Base-by-base conservation (phyloP, 257 asterid genomes). In the Haberlea rhodopensis region DNA sequence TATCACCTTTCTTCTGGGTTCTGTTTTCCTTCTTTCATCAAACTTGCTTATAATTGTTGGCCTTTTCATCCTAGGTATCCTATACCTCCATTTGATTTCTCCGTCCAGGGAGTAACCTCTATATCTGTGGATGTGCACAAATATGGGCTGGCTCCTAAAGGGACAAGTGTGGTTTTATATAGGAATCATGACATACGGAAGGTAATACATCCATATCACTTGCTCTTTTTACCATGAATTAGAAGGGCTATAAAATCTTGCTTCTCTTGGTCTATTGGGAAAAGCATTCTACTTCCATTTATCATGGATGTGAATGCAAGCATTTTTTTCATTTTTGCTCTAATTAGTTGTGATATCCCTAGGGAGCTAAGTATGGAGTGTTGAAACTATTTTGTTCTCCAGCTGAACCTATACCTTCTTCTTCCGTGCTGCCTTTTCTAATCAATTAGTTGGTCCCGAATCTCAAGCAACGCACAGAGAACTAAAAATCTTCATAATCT, bases 91-190 rank as follows among this genome's bases (percentile, higher is more conserved):
- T 90, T 80, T 68, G 99, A 94, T 78, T 94, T 94, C 85, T 81
- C 95, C 43, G 95, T 90, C 63, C 71, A 76, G 73, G 99, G 99
- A 75, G 96, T 94, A 62, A 90, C 99, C 67, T 94, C 99, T 57
- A 80, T 87, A 63, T 94, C 99, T 51, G 95, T 82, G 62, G 99
- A 94, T 78, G 99, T 94, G 28, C 99, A 94, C 84, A 94, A 94
- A 77, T 94, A 94, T 76, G 99, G 99, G 29, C 80, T 94, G 85
- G 99, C 97, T 67, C 99, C 99, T 40, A 94, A 94, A 80, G 99
- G 99, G 82, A 94, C 99, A 49, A 94, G 99, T 67, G 85, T 90
- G 68, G 95, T 94, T 68, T 79, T 94, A 34, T 94, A 94, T 79
- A 78, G 88, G 78, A 73, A 94, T 74, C 99, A 75, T 69, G 89